Evolutionary conservation across 2,329 filamentous ascomycete genomes (phyloP), one percentile per base, ranked within the genome.

Genomic region (Hymenoscyphus salicellus): DNA sequence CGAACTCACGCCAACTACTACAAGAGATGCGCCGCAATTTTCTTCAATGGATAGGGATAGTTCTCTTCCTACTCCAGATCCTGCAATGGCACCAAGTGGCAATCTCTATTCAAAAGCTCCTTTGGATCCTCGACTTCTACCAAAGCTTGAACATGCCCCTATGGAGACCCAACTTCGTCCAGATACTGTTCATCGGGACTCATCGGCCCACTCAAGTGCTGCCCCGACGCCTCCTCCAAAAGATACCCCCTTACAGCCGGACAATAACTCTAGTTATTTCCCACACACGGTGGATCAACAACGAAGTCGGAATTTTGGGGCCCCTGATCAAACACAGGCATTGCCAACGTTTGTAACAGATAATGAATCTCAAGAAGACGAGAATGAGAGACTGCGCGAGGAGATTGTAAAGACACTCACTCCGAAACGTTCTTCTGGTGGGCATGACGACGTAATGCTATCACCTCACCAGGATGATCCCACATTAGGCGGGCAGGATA

Each of bases 331-430:
- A 60, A 65, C 69, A 33, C 61, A 70, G 26, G 43, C 46, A 26
- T 52, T 52, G 46, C 46, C 46, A 52, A 52, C 46, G 11, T 26
- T 52, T 67, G 11, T 20, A 69, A 16, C 69, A 71, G 30, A 65
- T 63, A 1, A 32, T 72, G 20, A 71, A 67, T 38, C 71, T 64
- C 55, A 72, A 52, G 70, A 74, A 65, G 85, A 88, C 69, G 89
- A 92, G 71, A 92, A 85, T 71, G 90, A 93, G 69, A 81, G 84
- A 63, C 75, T 93, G 57, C 83, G 87, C 32, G 88, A 91, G 65
- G 91, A 93, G 71, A 93, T 93, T 62, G 86, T 92, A 61, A 86
- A 85, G 64, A 90, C 86, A 52, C 79, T 93, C 1, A 87, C 82
- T 62, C 83, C 87, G 0, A 74, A 79, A 14, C 77, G 77, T 33